Percentiles rank a stretch among this genome's conserved stretches.
phyloP scores from a whole-genome alignment of 257 asterid species.

The Pogostemon cablin region DNA sequence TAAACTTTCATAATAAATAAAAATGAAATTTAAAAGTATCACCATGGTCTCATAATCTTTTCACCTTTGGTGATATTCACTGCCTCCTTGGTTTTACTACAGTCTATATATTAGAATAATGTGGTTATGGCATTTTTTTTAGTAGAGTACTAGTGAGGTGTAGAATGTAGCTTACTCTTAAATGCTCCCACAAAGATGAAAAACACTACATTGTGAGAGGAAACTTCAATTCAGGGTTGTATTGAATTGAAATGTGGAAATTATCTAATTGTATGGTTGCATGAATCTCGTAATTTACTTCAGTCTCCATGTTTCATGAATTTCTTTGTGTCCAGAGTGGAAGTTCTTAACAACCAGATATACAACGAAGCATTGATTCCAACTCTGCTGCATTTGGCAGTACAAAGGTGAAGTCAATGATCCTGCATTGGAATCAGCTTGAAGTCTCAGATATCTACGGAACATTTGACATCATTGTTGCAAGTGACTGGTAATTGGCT shows the following conservation, averaged over 20 bases:
- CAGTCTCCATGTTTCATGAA: conserved; percentile 16
- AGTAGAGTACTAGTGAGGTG: neutral
- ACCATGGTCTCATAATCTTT: neutral
- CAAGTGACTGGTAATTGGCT: conserved; percentile 87
- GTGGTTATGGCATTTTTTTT: neutral
- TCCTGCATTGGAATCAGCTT: conserved; percentile 81
- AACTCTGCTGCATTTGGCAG: conserved; percentile 65
- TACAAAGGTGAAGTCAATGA: conserved; percentile 66
- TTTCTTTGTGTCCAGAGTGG: conserved; percentile 24
- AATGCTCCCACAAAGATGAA: conserved; percentile 18
- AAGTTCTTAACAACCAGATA: conserved; percentile 71
- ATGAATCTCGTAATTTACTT: neutral
- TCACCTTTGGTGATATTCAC: neutral
- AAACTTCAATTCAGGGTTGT: conserved; percentile 5
- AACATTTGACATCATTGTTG: conserved; percentile 71
- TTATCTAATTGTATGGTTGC: neutral
- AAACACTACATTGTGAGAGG: neutral
- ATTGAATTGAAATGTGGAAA: neutral
- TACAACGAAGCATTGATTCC: conserved; percentile 61
- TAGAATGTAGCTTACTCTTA: neutral
- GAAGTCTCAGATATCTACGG: conserved; percentile 42
- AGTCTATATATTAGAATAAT: neutral
- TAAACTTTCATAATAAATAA: neutral
- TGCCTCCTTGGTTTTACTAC: too few species aligned
- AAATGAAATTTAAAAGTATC: neutral